Evolutionary conservation across 1,139 yeast genomes (phyloP).

Genomic region (Sugiyamaella pinicola): DNA sequence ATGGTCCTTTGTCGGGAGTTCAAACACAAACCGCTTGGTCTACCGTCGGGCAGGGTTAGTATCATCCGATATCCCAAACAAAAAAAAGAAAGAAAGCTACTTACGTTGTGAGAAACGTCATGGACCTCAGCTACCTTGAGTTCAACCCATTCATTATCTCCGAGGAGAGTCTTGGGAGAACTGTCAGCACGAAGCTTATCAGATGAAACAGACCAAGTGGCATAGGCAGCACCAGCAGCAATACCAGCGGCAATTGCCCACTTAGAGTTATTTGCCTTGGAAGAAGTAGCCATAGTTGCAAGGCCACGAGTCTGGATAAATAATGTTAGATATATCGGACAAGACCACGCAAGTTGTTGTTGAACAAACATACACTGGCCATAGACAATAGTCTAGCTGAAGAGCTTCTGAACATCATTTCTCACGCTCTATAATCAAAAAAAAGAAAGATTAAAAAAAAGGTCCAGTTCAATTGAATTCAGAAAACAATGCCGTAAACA

Average conservation of each 20-base stretch:
- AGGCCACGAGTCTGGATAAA: slow-evolving; percentile 15
- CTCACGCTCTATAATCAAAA: not conserved
- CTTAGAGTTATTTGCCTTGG: slow-evolving; percentile 15
- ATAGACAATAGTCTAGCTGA: slow-evolving; percentile 13
- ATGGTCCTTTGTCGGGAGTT: slow-evolving; percentile 66
- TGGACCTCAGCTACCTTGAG: slow-evolving; percentile 63
- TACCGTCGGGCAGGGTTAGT: slow-evolving; percentile 39
- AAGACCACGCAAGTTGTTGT: not conserved
- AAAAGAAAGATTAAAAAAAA: not conserved
- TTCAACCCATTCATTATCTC: slow-evolving; percentile 73
- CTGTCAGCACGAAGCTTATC: slow-evolving; percentile 36
- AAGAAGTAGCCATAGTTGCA: slow-evolving; percentile 7
- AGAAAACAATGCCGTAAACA: not conserved
- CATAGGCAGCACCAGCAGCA: slow-evolving; percentile 38
- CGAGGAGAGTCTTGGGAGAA: slow-evolving; percentile 54
- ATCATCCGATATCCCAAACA: not conserved
- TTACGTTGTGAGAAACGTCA: slow-evolving; percentile 51
- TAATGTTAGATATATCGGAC: not conserved
- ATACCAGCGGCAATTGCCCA: slow-evolving; percentile 34
- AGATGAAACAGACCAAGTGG: slow-evolving; percentile 32
- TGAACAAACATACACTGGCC: slow-evolving; percentile 7
- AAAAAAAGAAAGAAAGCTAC: slow-evolving; percentile 1
- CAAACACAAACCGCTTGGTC: slow-evolving; percentile 71
- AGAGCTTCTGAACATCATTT: slow-evolving; percentile 13
- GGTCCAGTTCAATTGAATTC: not conserved